Base-by-base conservation (phyloP, 768 basidiomycete species). In the Lyophyllum atratum region DNA sequence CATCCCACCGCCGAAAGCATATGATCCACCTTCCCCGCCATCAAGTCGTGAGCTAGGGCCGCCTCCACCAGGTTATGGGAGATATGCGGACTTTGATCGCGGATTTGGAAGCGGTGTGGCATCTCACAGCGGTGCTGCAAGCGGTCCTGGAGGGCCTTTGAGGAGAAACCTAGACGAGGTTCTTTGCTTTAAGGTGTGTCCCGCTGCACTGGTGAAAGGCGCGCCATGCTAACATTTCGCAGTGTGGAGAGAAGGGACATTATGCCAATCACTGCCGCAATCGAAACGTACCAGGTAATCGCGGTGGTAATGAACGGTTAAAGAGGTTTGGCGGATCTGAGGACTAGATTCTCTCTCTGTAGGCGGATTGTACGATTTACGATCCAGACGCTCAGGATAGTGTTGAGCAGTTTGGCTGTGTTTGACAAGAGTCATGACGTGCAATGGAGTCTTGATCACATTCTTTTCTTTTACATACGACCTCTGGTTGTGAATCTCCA, bases 231-330 rank as follows among this genome's bases (percentile, higher is more conserved):
- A 33, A 31, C 62, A 4, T 43, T 55, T 52, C 49, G 55, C 62
- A 93, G 88, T 97, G 95, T 66, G 92, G 92, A 34, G 87, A 93
- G 70, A 89, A 90, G 63, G 96, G 96, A 1, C 96, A 98, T 68
- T 96, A 96, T 68, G 95, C 95, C 19, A 96, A 97, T 69, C 87
- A 92, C 64, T 97, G 95, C 72, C 84, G 89, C 40, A 95, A 95
- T 70, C 78, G 90, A 54, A 95, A 94, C 69, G 89, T 93, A 22
- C 94, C 94, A 25, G 94, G 94, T 12, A 93, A 92, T 69, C 82
- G 94, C 48, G 94, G 94, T 54, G 94, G 94, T 8, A 73, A 86
- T 46, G 91, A 92, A 62, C 80, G 81, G 43, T 56, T 70, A n/a
- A 77, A 76, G 64, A 72, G 74, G 64, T 80, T 72, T 68, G 76